Evolutionary conservation across 768 basidiomycete species (phyloP).

Genomic region (Termitomyces sp.): DNA sequence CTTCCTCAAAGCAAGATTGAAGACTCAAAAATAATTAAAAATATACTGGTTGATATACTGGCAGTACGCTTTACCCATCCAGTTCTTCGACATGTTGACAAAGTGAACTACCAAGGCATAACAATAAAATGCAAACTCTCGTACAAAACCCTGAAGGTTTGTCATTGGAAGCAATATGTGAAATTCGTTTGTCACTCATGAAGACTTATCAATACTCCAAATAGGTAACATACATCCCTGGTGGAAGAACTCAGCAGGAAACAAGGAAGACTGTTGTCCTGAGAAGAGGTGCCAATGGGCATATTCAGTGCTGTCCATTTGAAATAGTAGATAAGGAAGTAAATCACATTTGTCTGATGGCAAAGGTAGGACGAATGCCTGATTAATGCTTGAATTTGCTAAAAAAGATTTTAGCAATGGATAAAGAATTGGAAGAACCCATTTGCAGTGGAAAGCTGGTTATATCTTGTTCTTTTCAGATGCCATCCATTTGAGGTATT

Average conservation of each 20-base stretch:
- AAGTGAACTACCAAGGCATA: slow-evolving; percentile 16
- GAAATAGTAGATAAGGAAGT: slow-evolving; percentile 27
- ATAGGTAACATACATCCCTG: slow-evolving; percentile 17
- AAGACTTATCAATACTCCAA: slow-evolving; percentile 19
- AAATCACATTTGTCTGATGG: slow-evolving; percentile 26
- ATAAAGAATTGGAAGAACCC: slow-evolving; percentile 25
- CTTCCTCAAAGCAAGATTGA: slow-evolving; percentile 19
- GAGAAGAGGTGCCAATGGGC: slow-evolving; percentile 17
- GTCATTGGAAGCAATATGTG: slow-evolving; percentile 19
- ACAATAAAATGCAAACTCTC: slow-evolving; percentile 13
- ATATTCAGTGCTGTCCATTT: slow-evolving; percentile 24
- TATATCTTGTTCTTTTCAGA: slow-evolving; percentile 24
- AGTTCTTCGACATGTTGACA: background rate
- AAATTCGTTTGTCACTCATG: slow-evolving; percentile 26
- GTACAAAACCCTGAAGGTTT: slow-evolving; percentile 10
- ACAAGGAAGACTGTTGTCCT: slow-evolving; percentile 26
- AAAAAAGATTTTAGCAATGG: slow-evolving; percentile 18
- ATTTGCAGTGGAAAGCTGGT: slow-evolving; percentile 29
- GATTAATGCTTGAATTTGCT: background rate
- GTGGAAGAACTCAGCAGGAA: slow-evolving; percentile 24
- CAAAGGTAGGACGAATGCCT: slow-evolving; percentile 18
- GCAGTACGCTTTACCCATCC: slow-evolving; percentile 17
- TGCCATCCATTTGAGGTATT: slow-evolving; percentile 30
- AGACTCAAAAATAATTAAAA: slow-evolving; percentile 20
- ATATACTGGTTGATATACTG: slow-evolving; percentile 26